These are phyloP conservation scores for Ophiosphaerella korrae DNA, from an alignment of 2,329 filamentous ascomycete species.

Conservation along the genomic window DNA sequence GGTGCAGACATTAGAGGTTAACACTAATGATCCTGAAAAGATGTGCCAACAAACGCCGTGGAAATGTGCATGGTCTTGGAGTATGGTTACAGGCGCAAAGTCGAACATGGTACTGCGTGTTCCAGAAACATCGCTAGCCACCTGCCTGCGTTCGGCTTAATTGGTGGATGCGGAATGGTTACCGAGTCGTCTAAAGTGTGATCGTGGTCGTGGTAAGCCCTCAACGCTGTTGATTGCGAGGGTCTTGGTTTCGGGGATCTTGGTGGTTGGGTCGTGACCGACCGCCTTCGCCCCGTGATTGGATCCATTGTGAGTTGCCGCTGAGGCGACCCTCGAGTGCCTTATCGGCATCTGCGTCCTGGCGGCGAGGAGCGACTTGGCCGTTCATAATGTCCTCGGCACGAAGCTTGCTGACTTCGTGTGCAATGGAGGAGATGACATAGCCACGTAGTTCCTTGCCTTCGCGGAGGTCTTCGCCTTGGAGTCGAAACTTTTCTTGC, in stretches of 20 bases:
- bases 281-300: slow-evolving; percentile 43
- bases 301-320: slow-evolving; percentile 46
- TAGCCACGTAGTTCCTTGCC: slow-evolving; percentile 76
- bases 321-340: slow-evolving; percentile 52
- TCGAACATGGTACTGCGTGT: slow-evolving; percentile 15
- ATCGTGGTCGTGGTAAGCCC: slow-evolving; percentile 2
- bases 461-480: slow-evolving; percentile 79
- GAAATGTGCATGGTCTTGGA: slow-evolving; percentile 31
- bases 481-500: slow-evolving; percentile 78
- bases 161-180: slow-evolving; percentile 14
- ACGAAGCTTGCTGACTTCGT: slow-evolving; percentile 72
- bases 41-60: slow-evolving; percentile 42
- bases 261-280: slow-evolving; percentile 44
- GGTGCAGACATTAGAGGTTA: slow-evolving; percentile 44
- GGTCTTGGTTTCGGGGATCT: slow-evolving; percentile 42
- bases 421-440: slow-evolving; percentile 74
- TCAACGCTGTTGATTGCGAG: slow-evolving; percentile 47
- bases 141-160: slow-evolving; percentile 22
- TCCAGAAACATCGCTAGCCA: slow-evolving; percentile 15
- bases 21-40: slow-evolving; percentile 29
- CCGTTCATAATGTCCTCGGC: slow-evolving; percentile 52
- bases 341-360: slow-evolving; percentile 55
- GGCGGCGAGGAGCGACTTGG: slow-evolving; percentile 29
- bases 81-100: slow-evolving; percentile 41
- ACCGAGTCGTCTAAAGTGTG: slow-evolving; percentile 7